Evolutionary conservation across 2,329 filamentous ascomycete genomes (phyloP).

Genomic region (Cladosporium sp.): DNA sequence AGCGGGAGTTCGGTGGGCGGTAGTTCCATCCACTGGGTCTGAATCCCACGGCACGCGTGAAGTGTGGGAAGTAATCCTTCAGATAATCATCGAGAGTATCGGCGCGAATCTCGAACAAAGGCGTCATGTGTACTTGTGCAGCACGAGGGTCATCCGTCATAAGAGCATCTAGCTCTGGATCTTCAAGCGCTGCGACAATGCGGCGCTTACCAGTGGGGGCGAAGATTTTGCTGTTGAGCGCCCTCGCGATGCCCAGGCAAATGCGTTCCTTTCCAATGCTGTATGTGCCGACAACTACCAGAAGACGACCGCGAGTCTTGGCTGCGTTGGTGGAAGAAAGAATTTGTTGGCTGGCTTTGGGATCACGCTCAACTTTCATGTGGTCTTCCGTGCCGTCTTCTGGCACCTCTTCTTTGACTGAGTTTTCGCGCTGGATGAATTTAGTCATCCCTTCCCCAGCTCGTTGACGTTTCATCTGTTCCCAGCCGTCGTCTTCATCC

Average conservation of each 20-base stretch:
- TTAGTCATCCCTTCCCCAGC: slow-evolving; percentile 59
- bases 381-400: slow-evolving; percentile 35
- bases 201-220: slow-evolving; percentile 77
- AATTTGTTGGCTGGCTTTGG: slow-evolving; percentile 27
- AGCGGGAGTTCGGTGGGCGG: slow-evolving; percentile 62
- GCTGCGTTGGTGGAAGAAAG: slow-evolving; percentile 23
- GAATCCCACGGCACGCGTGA: slow-evolving; percentile 83
- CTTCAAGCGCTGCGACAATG: slow-evolving; percentile 79
- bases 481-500: slow-evolving; percentile 54
- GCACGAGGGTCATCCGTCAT: slow-evolving; percentile 76
- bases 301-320: slow-evolving; percentile 60
- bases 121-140: slow-evolving; percentile 97
- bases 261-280: slow-evolving; percentile 97
- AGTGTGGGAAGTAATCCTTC: slow-evolving; percentile 71
- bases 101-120: slow-evolving; percentile 85
- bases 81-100: slow-evolving; percentile 91
- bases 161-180: slow-evolving; percentile 71
- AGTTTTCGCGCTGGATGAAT: slow-evolving; percentile 51
- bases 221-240: slow-evolving; percentile 83
- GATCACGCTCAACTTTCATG: slow-evolving; percentile 30
- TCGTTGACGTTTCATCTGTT: slow-evolving; percentile 52
- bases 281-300: slow-evolving; percentile 94
- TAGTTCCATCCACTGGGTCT: slow-evolving; percentile 94
- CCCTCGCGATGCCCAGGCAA: slow-evolving; percentile 84
- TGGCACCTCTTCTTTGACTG: slow-evolving; percentile 35